Evolutionary conservation across 768 basidiomycete species (phyloP).

Genomic region (Mycena amicta): DNA sequence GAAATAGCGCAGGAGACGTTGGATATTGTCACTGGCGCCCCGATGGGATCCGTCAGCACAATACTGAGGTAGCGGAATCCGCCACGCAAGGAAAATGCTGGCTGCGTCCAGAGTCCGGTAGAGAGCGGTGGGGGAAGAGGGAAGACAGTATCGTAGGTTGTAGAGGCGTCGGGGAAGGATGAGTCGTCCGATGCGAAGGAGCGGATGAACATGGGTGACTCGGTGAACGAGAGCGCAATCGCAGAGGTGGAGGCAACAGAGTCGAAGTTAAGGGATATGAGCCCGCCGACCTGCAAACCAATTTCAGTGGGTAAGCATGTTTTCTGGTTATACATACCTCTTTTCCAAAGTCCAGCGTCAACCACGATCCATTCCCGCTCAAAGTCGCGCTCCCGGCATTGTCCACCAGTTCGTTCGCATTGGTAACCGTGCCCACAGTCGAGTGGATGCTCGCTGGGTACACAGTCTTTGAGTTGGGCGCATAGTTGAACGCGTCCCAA

Average conservation of each 20-base stretch:
- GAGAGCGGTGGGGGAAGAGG: constrained; percentile 38
- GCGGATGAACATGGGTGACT: constrained; percentile 57
- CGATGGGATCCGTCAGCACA: constrained; percentile 34
- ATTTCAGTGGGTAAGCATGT: not conserved
- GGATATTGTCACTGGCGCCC: constrained; percentile 40
- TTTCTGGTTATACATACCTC: constrained; percentile 39
- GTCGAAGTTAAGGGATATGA: constrained; percentile 51
- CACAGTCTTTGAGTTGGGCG: constrained; percentile 49
- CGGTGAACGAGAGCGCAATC: constrained; percentile 58
- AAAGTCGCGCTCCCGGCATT: constrained; percentile 42
- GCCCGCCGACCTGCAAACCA: constrained; percentile 49
- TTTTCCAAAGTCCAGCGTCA: constrained; percentile 57
- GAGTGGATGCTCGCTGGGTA: constrained; percentile 44
- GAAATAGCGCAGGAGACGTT: constrained; percentile 54
- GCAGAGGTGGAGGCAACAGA: constrained; percentile 33
- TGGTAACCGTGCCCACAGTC: constrained; percentile 36
- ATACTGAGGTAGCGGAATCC: constrained; percentile 59
- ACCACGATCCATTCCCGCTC: constrained; percentile 42
- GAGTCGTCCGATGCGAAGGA: constrained; percentile 57
- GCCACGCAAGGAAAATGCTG: constrained; percentile 45
- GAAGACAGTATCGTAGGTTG: constrained; percentile 47
- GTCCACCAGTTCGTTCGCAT: constrained; percentile 36
- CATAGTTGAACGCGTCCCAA: constrained; percentile 57
- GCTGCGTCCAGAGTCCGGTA: constrained; percentile 51
- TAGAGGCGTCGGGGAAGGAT: constrained; percentile 46